These are phyloP conservation scores for Candida succiphila DNA, from an alignment of 805 yeast species.

Conservation along the genomic window DNA sequence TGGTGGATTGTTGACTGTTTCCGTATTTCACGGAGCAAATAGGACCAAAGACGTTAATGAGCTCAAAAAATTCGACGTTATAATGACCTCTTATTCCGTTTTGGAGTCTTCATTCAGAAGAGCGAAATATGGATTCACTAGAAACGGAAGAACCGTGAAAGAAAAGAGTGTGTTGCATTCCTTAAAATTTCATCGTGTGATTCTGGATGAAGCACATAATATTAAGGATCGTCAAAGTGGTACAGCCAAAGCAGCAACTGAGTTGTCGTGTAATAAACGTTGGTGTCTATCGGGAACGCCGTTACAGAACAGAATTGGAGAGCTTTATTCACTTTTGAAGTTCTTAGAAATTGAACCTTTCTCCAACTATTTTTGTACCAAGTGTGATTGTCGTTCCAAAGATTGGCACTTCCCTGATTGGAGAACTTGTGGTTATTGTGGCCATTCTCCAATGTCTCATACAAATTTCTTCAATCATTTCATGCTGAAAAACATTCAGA, in stretches of 20 bases:
- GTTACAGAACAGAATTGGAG: slow-evolving; percentile 92
- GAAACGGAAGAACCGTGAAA: slow-evolving; percentile 61
- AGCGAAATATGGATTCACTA: slow-evolving; percentile 71
- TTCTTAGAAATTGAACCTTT: slow-evolving; percentile 80
- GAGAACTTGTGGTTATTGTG: slow-evolving; percentile 78
- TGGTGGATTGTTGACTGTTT: slow-evolving; percentile 53
- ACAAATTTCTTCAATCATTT: slow-evolving; percentile 94
- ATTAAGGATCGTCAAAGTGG: slow-evolving; percentile 92
- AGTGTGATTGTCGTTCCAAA: slow-evolving; percentile 73
- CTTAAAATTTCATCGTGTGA: slow-evolving; percentile 71
- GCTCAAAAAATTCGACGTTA: slow-evolving; percentile 59
- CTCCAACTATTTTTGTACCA: slow-evolving; percentile 85
- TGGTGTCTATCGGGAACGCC: slow-evolving; percentile 98
- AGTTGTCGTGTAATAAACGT: slow-evolving; percentile 57
- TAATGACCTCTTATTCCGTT: slow-evolving; percentile 88
- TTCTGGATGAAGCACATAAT: slow-evolving; percentile 95
- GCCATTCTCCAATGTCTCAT: slow-evolving; percentile 91
- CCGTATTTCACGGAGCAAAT: slow-evolving; percentile 80
- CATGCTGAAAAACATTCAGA: slow-evolving; percentile 88
- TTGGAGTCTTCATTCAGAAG: slow-evolving; percentile 80
- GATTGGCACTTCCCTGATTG: slow-evolving; percentile 83
- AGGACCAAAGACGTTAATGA: slow-evolving; percentile 50
- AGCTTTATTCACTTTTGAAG: slow-evolving; percentile 84
- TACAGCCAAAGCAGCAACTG: slow-evolving; percentile 87
- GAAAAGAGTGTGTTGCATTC: slow-evolving; percentile 70